A percentile compares a stretch with the other conserved stretches of the same genome.
Evolutionary conservation across 768 basidiomycete genomes (phyloP).

Genomic region (Tylopilus vinaceipallidus): DNA sequence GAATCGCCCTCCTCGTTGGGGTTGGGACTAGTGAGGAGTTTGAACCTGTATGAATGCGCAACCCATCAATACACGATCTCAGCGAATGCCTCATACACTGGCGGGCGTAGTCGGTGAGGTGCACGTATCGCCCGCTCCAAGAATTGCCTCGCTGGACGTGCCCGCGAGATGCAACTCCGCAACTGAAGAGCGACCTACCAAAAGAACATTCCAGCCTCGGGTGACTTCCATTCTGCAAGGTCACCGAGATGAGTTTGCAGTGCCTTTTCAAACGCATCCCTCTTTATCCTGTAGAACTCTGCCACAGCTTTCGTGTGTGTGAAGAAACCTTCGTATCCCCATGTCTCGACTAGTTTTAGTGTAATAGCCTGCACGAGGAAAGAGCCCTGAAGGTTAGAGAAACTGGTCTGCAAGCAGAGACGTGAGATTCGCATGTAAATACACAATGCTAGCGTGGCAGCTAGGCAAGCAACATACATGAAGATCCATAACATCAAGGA

Average conservation of each 20-base stretch:
- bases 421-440: slow-evolving; percentile 9
- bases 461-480: slow-evolving; percentile 47
- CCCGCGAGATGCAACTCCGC: slow-evolving; percentile 4
- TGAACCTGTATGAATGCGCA: slow-evolving; percentile 52
- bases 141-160: slow-evolving; percentile 5
- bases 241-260: slow-evolving; percentile 76
- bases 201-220: slow-evolving; percentile 87
- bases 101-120: slow-evolving; percentile 1
- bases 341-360: slow-evolving; percentile 54
- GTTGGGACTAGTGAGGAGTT: slow-evolving; percentile 47
- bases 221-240: slow-evolving; percentile 68
- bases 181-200: slow-evolving; percentile 48
- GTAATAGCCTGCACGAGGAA: slow-evolving; percentile 64
- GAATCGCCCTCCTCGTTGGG: slow-evolving; percentile 58
- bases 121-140: neutral
- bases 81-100: slow-evolving; percentile 3
- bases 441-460: slow-evolving; percentile 11
- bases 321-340: slow-evolving; percentile 78
- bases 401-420: slow-evolving; percentile 49
- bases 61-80: slow-evolving; percentile 18
- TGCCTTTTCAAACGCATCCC: slow-evolving; percentile 75
- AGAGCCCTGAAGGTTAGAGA: slow-evolving; percentile 64
- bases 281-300: slow-evolving; percentile 68
- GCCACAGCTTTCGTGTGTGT: slow-evolving; percentile 67
- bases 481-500: slow-evolving; percentile 69